A percentile compares a stretch with the other conserved stretches of the same genome.
phyloP scores from a whole-genome alignment of 306 rosid species.

The Acacia melanoxylon region DNA sequence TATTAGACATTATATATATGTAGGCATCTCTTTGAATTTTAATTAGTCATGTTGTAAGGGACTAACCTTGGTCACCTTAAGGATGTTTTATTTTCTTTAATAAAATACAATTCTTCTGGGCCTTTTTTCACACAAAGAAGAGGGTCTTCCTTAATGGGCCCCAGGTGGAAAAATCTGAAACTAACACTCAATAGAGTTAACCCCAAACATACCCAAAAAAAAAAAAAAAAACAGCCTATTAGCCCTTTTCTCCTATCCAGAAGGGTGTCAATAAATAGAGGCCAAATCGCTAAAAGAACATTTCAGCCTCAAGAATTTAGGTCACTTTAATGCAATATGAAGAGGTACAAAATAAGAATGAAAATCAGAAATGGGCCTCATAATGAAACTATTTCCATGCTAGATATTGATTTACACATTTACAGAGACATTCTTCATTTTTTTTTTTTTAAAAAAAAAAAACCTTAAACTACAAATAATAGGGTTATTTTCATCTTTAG shows the following conservation, averaged over 20 bases:
- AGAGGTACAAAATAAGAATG: no score
- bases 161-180: slow-evolving; percentile 76
- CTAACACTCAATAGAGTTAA: slow-evolving; percentile 6
- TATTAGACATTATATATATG: no score
- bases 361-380: no score
- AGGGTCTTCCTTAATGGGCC: slow-evolving; percentile 72
- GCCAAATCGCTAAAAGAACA: background rate
- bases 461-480: no score
- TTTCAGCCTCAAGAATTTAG: background rate
- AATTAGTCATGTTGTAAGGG: no score
- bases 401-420: no score
- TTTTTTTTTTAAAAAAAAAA: no score
- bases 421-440: no score
- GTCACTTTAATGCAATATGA: no score
- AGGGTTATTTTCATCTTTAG: no score
- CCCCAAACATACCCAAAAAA: background rate
- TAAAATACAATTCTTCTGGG: slow-evolving; percentile 53
- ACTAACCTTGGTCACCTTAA: slow-evolving; percentile 22
- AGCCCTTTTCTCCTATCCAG: background rate
- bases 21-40: no score
- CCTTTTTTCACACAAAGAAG: slow-evolving; percentile 75
- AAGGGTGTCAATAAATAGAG: background rate
- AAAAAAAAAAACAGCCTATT: background rate
- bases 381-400: no score
- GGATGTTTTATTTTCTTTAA: slow-evolving; percentile 61